A percentile compares a stretch with the other conserved stretches of the same genome.
These are phyloP conservation scores for Barbatosphaeria neglecta DNA, from an alignment of 495 filamentous ascomycete genomes.

Conservation along the genomic window DNA sequence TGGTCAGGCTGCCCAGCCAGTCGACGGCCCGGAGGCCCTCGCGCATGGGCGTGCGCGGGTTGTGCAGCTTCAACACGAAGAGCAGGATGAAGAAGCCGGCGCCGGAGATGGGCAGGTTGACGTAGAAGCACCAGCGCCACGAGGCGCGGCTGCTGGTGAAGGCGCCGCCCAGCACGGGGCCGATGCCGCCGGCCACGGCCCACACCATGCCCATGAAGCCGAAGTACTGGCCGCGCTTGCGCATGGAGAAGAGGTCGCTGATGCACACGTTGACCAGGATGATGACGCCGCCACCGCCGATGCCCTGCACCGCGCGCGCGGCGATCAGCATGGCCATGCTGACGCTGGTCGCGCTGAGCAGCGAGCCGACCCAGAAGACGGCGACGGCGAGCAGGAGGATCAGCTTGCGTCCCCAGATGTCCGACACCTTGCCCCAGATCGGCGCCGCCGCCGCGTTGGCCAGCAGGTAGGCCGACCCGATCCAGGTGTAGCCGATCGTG, in stretches of 20 bases:
- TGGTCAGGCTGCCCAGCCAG: conserved; percentile 57
- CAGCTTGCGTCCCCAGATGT: conserved; percentile 79
- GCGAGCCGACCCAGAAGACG: conserved; percentile 64
- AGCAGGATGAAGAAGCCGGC: conserved; percentile 53
- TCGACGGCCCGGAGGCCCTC: conserved; percentile 67
- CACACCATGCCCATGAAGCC: conserved; percentile 37
- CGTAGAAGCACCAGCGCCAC: conserved; percentile 64
- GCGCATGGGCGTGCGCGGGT: conserved; percentile 57
- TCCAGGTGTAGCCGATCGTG: conserved; percentile 64
- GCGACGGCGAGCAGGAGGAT: conserved; percentile 61
- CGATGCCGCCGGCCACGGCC: conserved; percentile 42
- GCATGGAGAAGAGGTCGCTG: conserved; percentile 66
- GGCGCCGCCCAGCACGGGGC: conserved; percentile 53
- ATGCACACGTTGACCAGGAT: conserved; percentile 75
- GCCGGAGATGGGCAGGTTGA: conserved; percentile 71
- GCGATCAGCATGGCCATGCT: conserved; percentile 66
- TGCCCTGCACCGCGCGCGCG: conserved; percentile 66
- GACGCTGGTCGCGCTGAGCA: conserved; percentile 56
- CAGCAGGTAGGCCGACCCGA: conserved; percentile 59
- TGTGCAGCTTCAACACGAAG: conserved; percentile 65
- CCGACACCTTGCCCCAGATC: conserved; percentile 72
- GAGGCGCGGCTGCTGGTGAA: conserved; percentile 39
- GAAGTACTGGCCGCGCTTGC: conserved; percentile 48
- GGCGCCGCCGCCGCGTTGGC: conserved; percentile 58
- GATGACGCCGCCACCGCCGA: conserved; percentile 74